Evolutionary conservation across 192 early-diverging fungal genomes (phyloP).

Genomic region (Coemansia sp.): DNA sequence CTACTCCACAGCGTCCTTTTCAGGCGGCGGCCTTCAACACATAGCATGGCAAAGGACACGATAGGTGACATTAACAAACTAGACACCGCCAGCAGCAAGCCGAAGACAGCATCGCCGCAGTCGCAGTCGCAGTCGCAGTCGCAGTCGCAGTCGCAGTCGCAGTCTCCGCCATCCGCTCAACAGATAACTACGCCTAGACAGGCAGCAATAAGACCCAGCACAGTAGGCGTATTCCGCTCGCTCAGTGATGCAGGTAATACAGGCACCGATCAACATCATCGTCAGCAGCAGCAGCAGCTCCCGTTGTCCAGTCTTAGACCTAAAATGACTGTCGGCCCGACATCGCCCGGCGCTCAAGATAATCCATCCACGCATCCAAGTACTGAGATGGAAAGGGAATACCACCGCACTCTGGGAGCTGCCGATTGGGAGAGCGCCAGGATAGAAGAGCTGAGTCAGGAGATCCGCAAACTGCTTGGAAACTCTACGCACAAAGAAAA

Average conservation of each 20-base stretch:
- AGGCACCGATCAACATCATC: neutral
- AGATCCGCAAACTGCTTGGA: conserved; percentile 36
- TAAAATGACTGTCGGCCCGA: neutral
- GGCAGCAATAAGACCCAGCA: conserved; percentile 13
- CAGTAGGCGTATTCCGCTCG: conserved; percentile 10
- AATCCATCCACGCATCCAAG: neutral
- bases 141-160: too few species aligned
- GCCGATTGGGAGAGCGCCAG: conserved; percentile 35
- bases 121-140: neutral
- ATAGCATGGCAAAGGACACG: conserved; percentile 1
- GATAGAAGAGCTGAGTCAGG: conserved; percentile 33
- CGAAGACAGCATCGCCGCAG: neutral
- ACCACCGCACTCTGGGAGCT: conserved; percentile 9
- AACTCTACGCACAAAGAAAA: neutral
- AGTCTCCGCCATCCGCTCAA: neutral
- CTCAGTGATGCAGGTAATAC: neutral
- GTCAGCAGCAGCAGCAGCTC: neutral
- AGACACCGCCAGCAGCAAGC: neutral
- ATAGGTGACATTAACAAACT: conserved; percentile 2
- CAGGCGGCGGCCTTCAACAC: neutral
- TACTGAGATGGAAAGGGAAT: conserved; percentile 3
- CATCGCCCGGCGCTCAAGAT: neutral
- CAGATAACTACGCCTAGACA: conserved; percentile 11
- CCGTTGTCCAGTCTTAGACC: neutral
- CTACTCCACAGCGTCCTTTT: too few species aligned